Evolutionary conservation across 2,329 filamentous ascomycete species (phyloP).

Genomic region (Exophiala sp.): DNA sequence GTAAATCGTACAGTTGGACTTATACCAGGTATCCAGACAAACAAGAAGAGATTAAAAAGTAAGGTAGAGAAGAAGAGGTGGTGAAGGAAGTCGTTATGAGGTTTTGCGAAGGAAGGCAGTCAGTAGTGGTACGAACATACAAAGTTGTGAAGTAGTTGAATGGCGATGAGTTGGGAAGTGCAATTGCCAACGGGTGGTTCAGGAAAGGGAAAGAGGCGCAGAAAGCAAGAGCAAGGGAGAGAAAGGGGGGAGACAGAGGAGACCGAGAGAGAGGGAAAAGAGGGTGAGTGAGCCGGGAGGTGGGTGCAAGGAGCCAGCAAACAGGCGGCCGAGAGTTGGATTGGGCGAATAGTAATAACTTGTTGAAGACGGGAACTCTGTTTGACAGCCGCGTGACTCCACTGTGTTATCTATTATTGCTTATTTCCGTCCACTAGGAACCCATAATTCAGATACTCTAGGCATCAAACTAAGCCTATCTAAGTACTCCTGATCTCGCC

Average conservation of each 20-base stretch:
- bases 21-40: neutral
- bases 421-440: too few relatives aligned
- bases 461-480: too few relatives aligned
- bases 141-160: neutral
- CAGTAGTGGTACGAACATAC: slow-evolving; percentile 18
- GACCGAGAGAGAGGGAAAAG: slow-evolving; percentile 5
- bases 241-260: slow-evolving; percentile 15
- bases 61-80: slow-evolving; percentile 15
- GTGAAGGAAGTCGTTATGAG: slow-evolving; percentile 11
- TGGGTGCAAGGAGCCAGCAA: slow-evolving; percentile 6
- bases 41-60: neutral
- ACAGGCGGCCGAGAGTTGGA: neutral
- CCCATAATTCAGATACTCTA: too few relatives aligned
- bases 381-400: neutral
- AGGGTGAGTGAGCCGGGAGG: slow-evolving; percentile 22
- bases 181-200: neutral
- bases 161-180: slow-evolving; percentile 8
- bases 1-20: slow-evolving; percentile 1
- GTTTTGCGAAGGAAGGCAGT: slow-evolving; percentile 1
- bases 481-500: too few relatives aligned
- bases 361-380: neutral
- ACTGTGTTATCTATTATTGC: neutral
- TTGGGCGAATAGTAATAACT: neutral
- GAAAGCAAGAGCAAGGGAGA: slow-evolving; percentile 22
- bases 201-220: slow-evolving; percentile 6